These are phyloP conservation scores for Colletotrichum liaoningense DNA, from an alignment of 2,329 filamentous ascomycete genomes.

Conservation along the genomic window DNA sequence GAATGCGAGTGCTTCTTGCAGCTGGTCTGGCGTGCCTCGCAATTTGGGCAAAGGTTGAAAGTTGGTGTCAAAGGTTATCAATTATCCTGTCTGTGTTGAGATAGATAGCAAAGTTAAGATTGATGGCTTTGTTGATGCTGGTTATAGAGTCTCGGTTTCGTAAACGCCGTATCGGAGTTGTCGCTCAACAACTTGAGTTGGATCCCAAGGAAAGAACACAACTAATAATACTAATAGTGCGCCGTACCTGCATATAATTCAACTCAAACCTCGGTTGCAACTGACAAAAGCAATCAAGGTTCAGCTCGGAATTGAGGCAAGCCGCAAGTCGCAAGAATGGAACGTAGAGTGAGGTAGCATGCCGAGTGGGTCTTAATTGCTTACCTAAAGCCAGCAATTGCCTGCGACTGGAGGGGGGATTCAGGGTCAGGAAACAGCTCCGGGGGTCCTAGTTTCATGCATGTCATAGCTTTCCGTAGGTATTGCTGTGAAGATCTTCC, in stretches of 20 bases:
- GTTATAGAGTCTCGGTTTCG: not conserved
- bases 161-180: not conserved
- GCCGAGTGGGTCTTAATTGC: constrained; percentile 6
- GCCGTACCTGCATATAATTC: not conserved
- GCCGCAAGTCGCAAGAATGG: too few species aligned
- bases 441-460: not conserved
- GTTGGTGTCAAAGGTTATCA: not conserved
- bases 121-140: not conserved
- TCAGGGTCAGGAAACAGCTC: not conserved
- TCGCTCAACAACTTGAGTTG: not conserved
- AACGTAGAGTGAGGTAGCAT: constrained; percentile 13
- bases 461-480: not conserved
- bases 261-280: constrained; percentile 5
- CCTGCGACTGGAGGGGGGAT: constrained; percentile 2
- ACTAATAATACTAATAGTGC: not conserved
- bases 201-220: not conserved
- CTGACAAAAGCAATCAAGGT: not conserved
- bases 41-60: not conserved
- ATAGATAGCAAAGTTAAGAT: not conserved
- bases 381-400: constrained; percentile 9
- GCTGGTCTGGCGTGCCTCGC: not conserved
- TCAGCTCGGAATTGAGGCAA: constrained; percentile 1
- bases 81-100: not conserved
- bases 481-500: not conserved
- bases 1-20: not conserved